A percentile compares a stretch with the other conserved stretches of the same genome.
Evolutionary conservation across 345 rosid genomes (phyloP).

Genomic region (Arabidopsis thaliana): TAIR10.1 NC_003071.7:7907501-7908000

Average conservation of each 20-base stretch:
- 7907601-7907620: neutral
- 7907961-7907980: constrained; percentile 13
- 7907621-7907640: neutral
- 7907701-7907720: neutral
- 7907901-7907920: constrained; percentile 23
- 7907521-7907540: too few species aligned
- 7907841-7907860: neutral
- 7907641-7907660: neutral
- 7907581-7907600: neutral
- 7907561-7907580: too few species aligned
- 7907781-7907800: too few species aligned
- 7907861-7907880: constrained; percentile 8
- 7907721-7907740: neutral
- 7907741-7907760: neutral
- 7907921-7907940: constrained; percentile 29
- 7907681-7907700: neutral
- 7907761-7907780: too few species aligned
- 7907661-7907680: neutral
- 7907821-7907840: neutral
- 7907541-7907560: too few species aligned
- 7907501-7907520: too few species aligned
- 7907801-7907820: neutral
- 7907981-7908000: constrained; percentile 36
- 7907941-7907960: constrained; percentile 40
- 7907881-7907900: constrained; percentile 17